Evolutionary conservation across 805 yeast genomes (phyloP).

Genomic region (Candida alai): DNA sequence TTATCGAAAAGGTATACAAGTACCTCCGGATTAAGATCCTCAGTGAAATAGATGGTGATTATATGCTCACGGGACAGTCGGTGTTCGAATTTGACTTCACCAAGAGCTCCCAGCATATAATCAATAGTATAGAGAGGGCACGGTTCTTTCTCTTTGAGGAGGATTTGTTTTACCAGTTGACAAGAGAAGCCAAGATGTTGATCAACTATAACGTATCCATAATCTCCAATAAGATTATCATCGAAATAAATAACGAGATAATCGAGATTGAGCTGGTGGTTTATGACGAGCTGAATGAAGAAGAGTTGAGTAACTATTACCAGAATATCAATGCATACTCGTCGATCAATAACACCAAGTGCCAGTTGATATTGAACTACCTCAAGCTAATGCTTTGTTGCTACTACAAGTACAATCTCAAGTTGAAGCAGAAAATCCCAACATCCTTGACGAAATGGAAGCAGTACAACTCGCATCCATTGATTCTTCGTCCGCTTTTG

Average conservation of each 20-base stretch:
- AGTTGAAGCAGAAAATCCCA: conserved; percentile 43
- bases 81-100: conserved; percentile 21
- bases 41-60: conserved; percentile 52
- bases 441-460: conserved; percentile 44
- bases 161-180: conserved; percentile 75
- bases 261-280: conserved; percentile 69
- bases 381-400: conserved; percentile 61
- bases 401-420: conserved; percentile 47
- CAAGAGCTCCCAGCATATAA: conserved; percentile 19
- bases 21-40: conserved; percentile 58
- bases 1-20: conserved; percentile 36
- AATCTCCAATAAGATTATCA: conserved; percentile 58
- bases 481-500: conserved; percentile 52
- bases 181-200: conserved; percentile 69
- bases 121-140: conserved; percentile 59
- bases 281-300: conserved; percentile 39
- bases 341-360: conserved; percentile 35
- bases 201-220: conserved; percentile 66
- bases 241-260: conserved; percentile 62
- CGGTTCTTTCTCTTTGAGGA: conserved; percentile 81
- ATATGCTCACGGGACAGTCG: conserved; percentile 57
- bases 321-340: conserved; percentile 29
- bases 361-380: conserved; percentile 50
- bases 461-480: conserved; percentile 40
- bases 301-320: conserved; percentile 27